phyloP scores from a whole-genome alignment of 306 rosid genomes.

The Quercus rubra region DNA sequence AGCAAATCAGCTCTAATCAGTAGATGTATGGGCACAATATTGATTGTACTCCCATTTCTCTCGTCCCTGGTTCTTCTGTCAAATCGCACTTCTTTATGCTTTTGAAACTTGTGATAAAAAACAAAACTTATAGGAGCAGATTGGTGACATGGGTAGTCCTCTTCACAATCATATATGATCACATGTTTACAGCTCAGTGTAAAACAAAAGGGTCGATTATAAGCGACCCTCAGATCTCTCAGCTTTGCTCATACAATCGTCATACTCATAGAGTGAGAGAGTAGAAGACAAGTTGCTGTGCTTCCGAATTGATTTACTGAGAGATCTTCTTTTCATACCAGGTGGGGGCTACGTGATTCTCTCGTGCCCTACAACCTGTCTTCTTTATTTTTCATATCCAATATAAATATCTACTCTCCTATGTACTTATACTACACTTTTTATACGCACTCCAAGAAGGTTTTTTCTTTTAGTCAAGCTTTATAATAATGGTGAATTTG shows the following conservation, averaged over 20 bases:
- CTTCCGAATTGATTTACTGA: neutral
- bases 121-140: neutral
- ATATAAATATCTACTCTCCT: neutral
- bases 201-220: neutral
- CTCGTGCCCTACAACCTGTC: neutral
- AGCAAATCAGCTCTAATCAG: neutral
- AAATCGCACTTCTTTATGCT: conserved; percentile 15
- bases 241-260: neutral
- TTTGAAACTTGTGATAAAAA: conserved; percentile 14
- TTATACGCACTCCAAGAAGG: too few species aligned
- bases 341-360: conserved; percentile 19
- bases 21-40: neutral
- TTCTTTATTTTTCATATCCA: neutral
- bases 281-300: neutral
- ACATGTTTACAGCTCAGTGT: conserved; percentile 19
- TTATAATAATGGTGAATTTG: too few species aligned
- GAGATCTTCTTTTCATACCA: neutral
- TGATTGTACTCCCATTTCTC: neutral
- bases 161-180: neutral
- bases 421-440: too few species aligned
- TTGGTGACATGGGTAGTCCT: conserved; percentile 15
- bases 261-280: neutral
- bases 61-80: conserved; percentile 11
- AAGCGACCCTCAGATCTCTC: neutral
- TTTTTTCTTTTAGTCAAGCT: too few species aligned